Evolutionary conservation across 768 basidiomycete genomes (phyloP), one percentile per base, ranked within the genome.

Genomic region (Xanthoconium stramineum): DNA sequence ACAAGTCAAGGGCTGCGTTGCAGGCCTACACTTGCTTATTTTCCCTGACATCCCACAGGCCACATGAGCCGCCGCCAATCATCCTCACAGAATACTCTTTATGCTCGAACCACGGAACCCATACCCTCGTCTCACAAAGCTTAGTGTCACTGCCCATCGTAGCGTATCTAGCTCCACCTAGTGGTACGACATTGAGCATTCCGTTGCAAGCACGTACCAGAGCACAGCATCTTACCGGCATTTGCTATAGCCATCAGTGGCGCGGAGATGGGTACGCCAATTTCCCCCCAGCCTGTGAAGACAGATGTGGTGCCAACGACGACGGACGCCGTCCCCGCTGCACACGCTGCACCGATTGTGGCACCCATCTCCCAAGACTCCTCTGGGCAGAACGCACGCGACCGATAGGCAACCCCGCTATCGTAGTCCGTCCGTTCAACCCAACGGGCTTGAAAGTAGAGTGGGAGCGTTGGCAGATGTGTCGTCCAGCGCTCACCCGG

Each of bases 41-140:
- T 30, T 63, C 58, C 33, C 46, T 60, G 10, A 60, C 52, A 24
- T 65, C 61, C 64, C 64, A 65, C 19, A 65, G 33, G 6, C 55
- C 58, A 56, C 53, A 54, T 6, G 5, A 52, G 35, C n/a, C 28
- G 3, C 13, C 38, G 15, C 20, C 24, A 4, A 62, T 29, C 44
- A 56, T 42, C 35, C 64, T 59, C 30, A 65, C 64, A 0, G 64
- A 65, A 50, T 55, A 65, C 1, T 48, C 19, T 33, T 63, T 65
- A 19, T 65, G 63, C 13, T 62, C 63, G 5, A 58, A 54, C 63
- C 59, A 64, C 1, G 64, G 64, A 5, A 65, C 64, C 58, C 64
- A 65, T 11, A 65, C 64, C 17, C 60, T 39, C 8, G 64, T 52
- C 45, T 59, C 61, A 12, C 53, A 65, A 14, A 65, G 47, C 15